A percentile compares a stretch with the other conserved stretches of the same genome.
These are phyloP conservation scores for Helianthus annuus DNA, from an alignment of 129 eudicot genomes.

Conservation along the genomic window HanXRQr2.0-SUNRISE NC_035440.2:16063847-16064346, in stretches of 20 bases:
- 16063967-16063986: constrained; percentile 41
- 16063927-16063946: no score
- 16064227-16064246: constrained; percentile 44
- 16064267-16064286: constrained; percentile 49
- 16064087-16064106: constrained; percentile 46
- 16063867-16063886: no score
- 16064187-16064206: constrained; percentile 23
- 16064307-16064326: constrained; percentile 48
- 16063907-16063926: no score
- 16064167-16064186: constrained; percentile 11
- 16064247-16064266: constrained; percentile 47
- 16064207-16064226: constrained; percentile 55
- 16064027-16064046: constrained; percentile 56
- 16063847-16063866: constrained; percentile 20
- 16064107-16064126: constrained; percentile 64
- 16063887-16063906: no score
- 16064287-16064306: constrained; percentile 63
- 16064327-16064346: constrained; percentile 19
- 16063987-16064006: constrained; percentile 43
- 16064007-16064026: constrained; percentile 40
- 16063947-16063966: no score
- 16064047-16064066: constrained; percentile 36
- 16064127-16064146: constrained; percentile 59
- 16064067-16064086: constrained; percentile 57
- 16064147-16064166: constrained; percentile 67